Percentiles rank a stretch among this genome's conserved stretches.
Evolutionary conservation across 176 grass and related monocot genomes (phyloP).

Genomic region (Tillandsia fasciculata): DNA sequence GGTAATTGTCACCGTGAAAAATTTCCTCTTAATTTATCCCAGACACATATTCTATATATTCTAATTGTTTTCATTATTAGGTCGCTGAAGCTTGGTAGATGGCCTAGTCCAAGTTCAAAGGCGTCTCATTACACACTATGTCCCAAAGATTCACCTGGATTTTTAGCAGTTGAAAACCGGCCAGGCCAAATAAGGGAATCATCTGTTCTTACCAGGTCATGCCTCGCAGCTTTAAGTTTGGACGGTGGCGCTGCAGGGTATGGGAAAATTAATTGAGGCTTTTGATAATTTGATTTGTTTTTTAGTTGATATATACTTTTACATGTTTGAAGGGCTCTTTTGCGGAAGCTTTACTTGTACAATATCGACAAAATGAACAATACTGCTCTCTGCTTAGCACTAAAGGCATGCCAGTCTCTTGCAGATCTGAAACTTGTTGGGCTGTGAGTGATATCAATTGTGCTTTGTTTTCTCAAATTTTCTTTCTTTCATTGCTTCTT

Average conservation of each 20-base stretch:
- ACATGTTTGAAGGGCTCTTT: slow-evolving; percentile 15
- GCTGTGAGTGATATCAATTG: slow-evolving; percentile 22
- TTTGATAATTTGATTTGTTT: neutral
- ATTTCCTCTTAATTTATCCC: too few relatives aligned
- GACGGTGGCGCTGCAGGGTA: slow-evolving; percentile 35
- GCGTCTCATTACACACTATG: slow-evolving; percentile 2
- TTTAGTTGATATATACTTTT: neutral
- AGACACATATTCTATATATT: too few relatives aligned
- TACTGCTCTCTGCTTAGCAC: slow-evolving; percentile 7
- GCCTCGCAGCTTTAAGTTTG: slow-evolving; percentile 26
- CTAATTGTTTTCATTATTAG: slow-evolving; percentile 15
- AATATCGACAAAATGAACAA: slow-evolving; percentile 20
- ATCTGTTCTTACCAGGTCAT: slow-evolving; percentile 30
- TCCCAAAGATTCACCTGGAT: slow-evolving; percentile 7
- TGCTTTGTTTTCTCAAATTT: too few relatives aligned
- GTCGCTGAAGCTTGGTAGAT: slow-evolving; percentile 32
- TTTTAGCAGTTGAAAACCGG: slow-evolving; percentile 12
- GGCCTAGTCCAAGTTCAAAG: slow-evolving; percentile 4
- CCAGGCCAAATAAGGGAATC: slow-evolving; percentile 1
- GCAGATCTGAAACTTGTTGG: slow-evolving; percentile 32
- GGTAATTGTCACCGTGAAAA: too few relatives aligned
- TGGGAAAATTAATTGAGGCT: neutral
- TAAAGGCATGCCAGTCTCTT: slow-evolving; percentile 19
- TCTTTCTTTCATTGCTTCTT: too few relatives aligned
- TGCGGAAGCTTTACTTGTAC: slow-evolving; percentile 23